Evolutionary conservation across 225 moss, liverwort and hornwort genomes (phyloP), one percentile per base, ranked within the genome.

Genomic region (Pseudoscleropodium purum): DNA sequence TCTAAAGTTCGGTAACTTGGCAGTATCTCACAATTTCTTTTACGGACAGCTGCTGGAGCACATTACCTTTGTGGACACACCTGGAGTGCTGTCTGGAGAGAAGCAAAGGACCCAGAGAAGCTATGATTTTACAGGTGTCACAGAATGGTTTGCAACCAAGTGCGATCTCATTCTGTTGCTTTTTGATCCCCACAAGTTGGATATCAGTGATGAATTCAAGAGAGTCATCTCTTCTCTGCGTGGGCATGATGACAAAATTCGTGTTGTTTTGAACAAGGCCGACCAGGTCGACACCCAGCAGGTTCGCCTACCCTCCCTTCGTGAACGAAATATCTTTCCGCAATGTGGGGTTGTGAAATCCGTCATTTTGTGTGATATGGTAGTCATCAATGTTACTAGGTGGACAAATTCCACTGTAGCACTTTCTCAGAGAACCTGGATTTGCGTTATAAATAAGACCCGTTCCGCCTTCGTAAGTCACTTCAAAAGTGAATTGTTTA

Each of bases 241-340:
- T 69, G 99, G 99, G 16, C 96, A 99, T 92, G 99, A 99, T 88
- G 99, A 99, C 85, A 99, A 99, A 91, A 97, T 99, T 45, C 95
- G 99, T 67, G 96, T 99, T 83, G 97, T 99, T 49, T 91, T 99
- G 79, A 99, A 99, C 93, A 99, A 99, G 89, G 99, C 99, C 85
- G 99, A 99, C 82, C 99, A 99, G 89, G 97, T 99, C 64, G 97
- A 99, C 86, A 99, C 99, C n/a, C 99, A 99, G 81, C 99, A 99
- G 99, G 98, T 97, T 87, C 31, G 87, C 75, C 83, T 43, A 31
- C 56, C 63, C 23, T 77, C 18, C 37, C 31, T 54, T 49, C 62
- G 33, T 82, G 27, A 34, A 18, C 49, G 57, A 56, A 54, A 27
- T 29, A 15, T 10, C 31, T 77, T 69, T 49, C 18, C n/a, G 6